A percentile compares a stretch with the other conserved stretches of the same genome.
phyloP scores from a whole-genome alignment of 1,284 basidiomycete genomes.

The Hemileia vastatrix region DNA sequence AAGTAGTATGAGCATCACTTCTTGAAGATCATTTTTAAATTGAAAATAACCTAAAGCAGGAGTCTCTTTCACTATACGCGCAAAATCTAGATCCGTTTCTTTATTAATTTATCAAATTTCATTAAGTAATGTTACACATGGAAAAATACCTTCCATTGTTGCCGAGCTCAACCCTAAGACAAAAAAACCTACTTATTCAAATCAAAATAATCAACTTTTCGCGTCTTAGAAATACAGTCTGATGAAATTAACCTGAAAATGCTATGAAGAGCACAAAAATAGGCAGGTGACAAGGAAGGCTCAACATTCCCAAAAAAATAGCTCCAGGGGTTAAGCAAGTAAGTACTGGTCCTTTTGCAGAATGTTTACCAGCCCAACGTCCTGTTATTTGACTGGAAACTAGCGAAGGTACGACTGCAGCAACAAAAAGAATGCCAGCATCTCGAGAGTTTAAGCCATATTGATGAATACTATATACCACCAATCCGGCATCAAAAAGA shows the following conservation, averaged over 20 bases:
- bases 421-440: slow-evolving; percentile 9
- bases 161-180: slow-evolving; percentile 5
- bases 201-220: not conserved
- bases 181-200: slow-evolving; percentile 5
- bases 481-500: slow-evolving; percentile 10
- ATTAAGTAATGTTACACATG: no score
- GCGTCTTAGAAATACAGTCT: not conserved
- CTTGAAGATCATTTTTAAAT: not conserved
- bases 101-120: no score
- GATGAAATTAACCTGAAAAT: not conserved
- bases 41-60: slow-evolving; percentile 1
- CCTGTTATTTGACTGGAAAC: slow-evolving; percentile 12
- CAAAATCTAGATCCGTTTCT: slow-evolving; percentile 14
- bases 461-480: not conserved
- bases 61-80: slow-evolving; percentile 10
- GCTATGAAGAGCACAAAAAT: slow-evolving; percentile 14
- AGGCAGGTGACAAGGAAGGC: slow-evolving; percentile 4
- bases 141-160: slow-evolving; percentile 16
- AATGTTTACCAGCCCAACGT: slow-evolving; percentile 3
- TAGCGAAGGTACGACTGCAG: slow-evolving; percentile 5
- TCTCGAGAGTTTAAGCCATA: slow-evolving; percentile 9
- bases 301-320: slow-evolving; percentile 7
- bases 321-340: slow-evolving; percentile 6
- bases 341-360: slow-evolving; percentile 1
- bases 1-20: not conserved